Evolutionary conservation across 306 rosid genomes (phyloP).

Genomic region (Hippophae tibetana): DNA sequence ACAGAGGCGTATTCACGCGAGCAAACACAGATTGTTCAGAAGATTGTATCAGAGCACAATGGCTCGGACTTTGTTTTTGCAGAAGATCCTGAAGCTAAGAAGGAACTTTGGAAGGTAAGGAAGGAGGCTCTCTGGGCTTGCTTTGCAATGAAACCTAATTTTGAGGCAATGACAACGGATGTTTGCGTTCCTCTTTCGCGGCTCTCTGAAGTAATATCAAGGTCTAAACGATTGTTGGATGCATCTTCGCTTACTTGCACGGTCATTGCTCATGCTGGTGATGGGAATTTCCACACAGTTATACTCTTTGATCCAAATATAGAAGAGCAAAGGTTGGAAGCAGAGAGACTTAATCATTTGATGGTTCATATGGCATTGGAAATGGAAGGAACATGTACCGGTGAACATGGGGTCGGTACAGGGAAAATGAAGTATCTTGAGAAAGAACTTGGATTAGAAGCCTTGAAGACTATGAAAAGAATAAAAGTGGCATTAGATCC

Average conservation of each 20-base stretch:
- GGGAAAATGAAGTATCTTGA: constrained; percentile 98
- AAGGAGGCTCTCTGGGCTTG: constrained; percentile 97
- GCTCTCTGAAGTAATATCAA: constrained; percentile 77
- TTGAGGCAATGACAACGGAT: constrained; percentile 79
- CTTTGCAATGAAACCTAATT: constrained; percentile 71
- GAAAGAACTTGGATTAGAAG: constrained; percentile 77
- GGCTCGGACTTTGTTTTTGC: constrained; percentile 92
- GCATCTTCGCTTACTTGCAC: constrained; percentile 72
- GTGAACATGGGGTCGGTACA: constrained; percentile 95
- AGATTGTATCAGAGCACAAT: constrained; percentile 69
- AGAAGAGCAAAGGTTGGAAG: constrained; percentile 66
- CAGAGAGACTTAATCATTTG: constrained; percentile 69
- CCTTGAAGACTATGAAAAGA: constrained; percentile 74
- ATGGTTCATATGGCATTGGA: constrained; percentile 84
- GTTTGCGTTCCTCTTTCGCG: constrained; percentile 90
- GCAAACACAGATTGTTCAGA: constrained; percentile 80
- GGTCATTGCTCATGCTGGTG: constrained; percentile 91
- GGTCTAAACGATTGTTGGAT: constrained; percentile 69
- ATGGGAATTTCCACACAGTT: constrained; percentile 85
- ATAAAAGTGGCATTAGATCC: constrained; percentile 82
- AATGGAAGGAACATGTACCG: constrained; percentile 94
- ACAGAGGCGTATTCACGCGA: constrained; percentile 97
- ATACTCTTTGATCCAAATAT: constrained; percentile 66
- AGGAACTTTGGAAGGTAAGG: constrained; percentile 95
- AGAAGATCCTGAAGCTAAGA: constrained; percentile 77